A percentile compares a stretch with the other conserved stretches of the same genome.
Conservation (phyloP, 148 eudicot species). For the Limonium bicolor region DNA sequence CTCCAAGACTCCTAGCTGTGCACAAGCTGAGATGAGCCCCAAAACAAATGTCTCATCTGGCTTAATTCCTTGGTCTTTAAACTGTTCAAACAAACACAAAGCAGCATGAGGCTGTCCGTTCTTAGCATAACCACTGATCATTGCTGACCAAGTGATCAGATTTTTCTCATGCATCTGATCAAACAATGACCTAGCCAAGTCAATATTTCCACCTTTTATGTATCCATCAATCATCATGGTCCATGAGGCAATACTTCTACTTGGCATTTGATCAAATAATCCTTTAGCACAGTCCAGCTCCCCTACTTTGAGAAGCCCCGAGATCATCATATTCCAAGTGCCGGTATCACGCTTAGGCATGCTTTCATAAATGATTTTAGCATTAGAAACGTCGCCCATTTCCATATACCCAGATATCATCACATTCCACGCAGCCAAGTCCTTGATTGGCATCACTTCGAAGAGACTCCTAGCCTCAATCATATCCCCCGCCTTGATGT, state of each 20-base stretch:
- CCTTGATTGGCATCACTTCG: constrained; percentile 18
- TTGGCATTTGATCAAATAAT: constrained; percentile 7
- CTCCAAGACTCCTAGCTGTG: constrained; percentile 28
- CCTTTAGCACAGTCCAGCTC: constrained; percentile 7
- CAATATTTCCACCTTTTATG: constrained; percentile 36
- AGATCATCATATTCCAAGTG: constrained; percentile 6
- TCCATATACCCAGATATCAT: constrained; percentile 18
- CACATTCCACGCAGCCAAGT: constrained; percentile 22
- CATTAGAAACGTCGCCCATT: constrained; percentile 7
- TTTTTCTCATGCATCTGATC: constrained; percentile 46
- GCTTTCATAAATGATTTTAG: constrained; percentile 9
- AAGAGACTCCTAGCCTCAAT: constrained; percentile 14
- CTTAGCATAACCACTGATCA: constrained; percentile 40
- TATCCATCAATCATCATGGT: constrained; percentile 53
- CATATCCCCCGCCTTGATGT: constrained; percentile 16
- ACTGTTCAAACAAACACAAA: constrained; percentile 34
- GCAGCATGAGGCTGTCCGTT: constrained; percentile 46
- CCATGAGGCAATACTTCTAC: constrained; percentile 11
- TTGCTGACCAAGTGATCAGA: constrained; percentile 56
- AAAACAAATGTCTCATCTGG: constrained; percentile 65
- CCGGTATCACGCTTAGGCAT: constrained; percentile 8
- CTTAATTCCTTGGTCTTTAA: constrained; percentile 27
- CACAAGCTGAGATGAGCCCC: constrained; percentile 38
- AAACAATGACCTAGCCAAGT: constrained; percentile 34
- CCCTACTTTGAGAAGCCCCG: constrained; percentile 11